Conservation (phyloP, 306 rosid genomes). For the Trifolium fragiferum region DNA sequence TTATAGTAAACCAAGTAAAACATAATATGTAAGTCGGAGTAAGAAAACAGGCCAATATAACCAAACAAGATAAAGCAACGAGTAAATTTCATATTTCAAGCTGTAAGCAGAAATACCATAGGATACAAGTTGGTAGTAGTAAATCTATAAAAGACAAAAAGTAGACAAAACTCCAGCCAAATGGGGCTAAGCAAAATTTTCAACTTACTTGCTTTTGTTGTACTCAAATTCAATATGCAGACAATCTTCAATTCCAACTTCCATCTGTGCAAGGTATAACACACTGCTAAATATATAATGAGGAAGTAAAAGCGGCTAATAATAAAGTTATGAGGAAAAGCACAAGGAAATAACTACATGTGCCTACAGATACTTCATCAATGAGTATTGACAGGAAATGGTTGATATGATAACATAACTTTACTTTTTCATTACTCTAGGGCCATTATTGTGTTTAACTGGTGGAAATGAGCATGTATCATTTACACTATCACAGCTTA, state of each 20-base stretch:
- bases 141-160: background rate
- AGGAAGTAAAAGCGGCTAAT: conserved; percentile 32
- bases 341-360: conserved; percentile 32
- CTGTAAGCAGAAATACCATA: conserved; percentile 7
- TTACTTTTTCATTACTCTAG: too few species aligned
- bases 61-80: conserved; percentile 17
- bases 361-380: conserved; percentile 26
- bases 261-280: conserved; percentile 72
- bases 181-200: conserved; percentile 30
- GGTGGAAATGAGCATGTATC: conserved; percentile 14
- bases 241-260: conserved; percentile 99
- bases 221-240: conserved; percentile 97
- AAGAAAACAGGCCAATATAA: conserved; percentile 17
- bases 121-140: conserved; percentile 26
- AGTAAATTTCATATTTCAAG: conserved; percentile 32
- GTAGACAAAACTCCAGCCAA: conserved; percentile 26
- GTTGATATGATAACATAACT: conserved; percentile 12
- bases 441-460: conserved; percentile 13
- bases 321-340: conserved; percentile 33
- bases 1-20: conserved; percentile 16
- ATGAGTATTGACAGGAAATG: conserved; percentile 36
- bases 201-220: conserved; percentile 96
- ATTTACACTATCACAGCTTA: conserved; percentile 16
- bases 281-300: conserved; percentile 35
- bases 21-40: background rate